Base-by-base conservation (phyloP, 192 early-diverging fungal species). In the Coemansia brasiliensis region DNA sequence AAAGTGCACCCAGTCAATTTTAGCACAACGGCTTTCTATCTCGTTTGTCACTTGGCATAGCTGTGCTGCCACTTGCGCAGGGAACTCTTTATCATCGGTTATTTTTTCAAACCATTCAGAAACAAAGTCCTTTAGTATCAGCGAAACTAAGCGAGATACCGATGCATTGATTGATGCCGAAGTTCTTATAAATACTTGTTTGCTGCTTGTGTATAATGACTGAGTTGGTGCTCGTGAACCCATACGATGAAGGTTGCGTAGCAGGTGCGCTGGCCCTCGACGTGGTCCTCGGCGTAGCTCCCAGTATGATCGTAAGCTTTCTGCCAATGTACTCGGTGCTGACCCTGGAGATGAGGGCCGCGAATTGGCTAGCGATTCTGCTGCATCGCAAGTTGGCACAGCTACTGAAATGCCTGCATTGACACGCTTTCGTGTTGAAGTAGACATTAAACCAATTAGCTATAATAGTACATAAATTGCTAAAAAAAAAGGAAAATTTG, bases 291-390 rank as follows among this genome's bases (percentile, higher is more conserved):
- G 63, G 15, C 74, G 67, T 10, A 67, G 55, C 57, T 68, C 65
- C 74, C 74, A 76, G 48, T 66, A 76, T 7, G 74, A 76, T 18
- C 74, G 67, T 39, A 76, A 55, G 40, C 74, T 70, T 42, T 67
- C 74, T 16, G 74, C 74, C 20, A 76, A 32, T 17, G 67, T 76
- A 60, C 74, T 70, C 17, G 74, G 74, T 16, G 67, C 66, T 9
- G 74, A 76, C 5, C 59, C 59, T 16, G 59, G 32, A 21, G 72
- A 74, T 8, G 72, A 60, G 13, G 65, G 49, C 13, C 72, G 67
- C 9, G 74, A 66, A 43, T 16, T 43, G n/a, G 37, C 52, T 16
- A 55, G 39, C 10, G 46, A 39, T 43, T 64, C 65, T 1, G 37
- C 53, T 17, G 18, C 37, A 48, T 48, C 45, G 12, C 12, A 48